Conservation (phyloP, 495 filamentous ascomycete species). For the Xylaria curta region DNA sequence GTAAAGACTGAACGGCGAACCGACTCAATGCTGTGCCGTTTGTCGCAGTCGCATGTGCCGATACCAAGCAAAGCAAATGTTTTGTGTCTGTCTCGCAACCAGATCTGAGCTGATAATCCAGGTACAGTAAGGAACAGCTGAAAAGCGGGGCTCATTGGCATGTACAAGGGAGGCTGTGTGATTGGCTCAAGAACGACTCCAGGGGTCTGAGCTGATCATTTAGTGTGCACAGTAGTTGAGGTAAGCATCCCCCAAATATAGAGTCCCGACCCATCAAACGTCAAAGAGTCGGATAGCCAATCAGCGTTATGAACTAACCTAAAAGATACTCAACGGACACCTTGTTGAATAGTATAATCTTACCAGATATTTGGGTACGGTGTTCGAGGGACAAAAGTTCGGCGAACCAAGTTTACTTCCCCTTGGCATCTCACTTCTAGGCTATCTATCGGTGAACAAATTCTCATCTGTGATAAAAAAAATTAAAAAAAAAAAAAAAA, state of each 20-base stretch:
- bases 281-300: neutral
- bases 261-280: neutral
- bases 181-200: conserved; percentile 19
- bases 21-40: neutral
- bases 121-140: conserved; percentile 15
- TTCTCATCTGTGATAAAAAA: neutral
- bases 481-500: too few relatives aligned
- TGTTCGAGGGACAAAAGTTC: neutral
- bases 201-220: conserved; percentile 14
- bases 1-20: neutral
- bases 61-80: neutral
- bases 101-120: conserved; percentile 19
- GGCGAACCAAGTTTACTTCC: neutral
- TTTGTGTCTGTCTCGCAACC: conserved; percentile 5
- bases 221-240: neutral
- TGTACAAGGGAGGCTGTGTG: neutral
- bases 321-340: neutral
- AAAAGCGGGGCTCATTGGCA: conserved; percentile 2
- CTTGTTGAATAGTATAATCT: conserved; percentile 6
- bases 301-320: conserved; percentile 7
- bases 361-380: neutral
- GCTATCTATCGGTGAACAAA: neutral
- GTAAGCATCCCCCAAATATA: conserved; percentile 20
- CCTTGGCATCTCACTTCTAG: conserved; percentile 1
- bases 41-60: neutral